Conservation (phyloP, 2,329 filamentous ascomycete genomes). For the Colletotrichum magnum region DNA sequence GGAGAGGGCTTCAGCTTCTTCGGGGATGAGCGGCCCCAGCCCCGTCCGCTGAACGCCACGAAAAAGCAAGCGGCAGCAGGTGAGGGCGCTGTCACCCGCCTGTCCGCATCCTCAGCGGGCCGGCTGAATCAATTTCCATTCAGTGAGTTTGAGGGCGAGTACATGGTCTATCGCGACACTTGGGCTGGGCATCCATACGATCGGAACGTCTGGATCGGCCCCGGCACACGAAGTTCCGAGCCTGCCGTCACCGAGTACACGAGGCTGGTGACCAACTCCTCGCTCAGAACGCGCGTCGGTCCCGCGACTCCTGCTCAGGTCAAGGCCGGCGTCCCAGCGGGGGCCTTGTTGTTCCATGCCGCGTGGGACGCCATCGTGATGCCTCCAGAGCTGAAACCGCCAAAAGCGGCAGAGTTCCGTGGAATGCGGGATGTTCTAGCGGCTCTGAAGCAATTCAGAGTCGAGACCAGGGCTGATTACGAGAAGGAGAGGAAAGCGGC, state of each 20-base stretch:
- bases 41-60: conserved; percentile 7
- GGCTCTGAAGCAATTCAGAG: conserved; percentile 57
- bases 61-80: conserved; percentile 33
- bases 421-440: conserved; percentile 61
- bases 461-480: conserved; percentile 49
- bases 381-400: conserved; percentile 49
- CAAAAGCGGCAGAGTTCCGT: conserved; percentile 48
- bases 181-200: conserved; percentile 49
- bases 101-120: conserved; percentile 38
- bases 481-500: conserved; percentile 40
- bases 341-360: conserved; percentile 61
- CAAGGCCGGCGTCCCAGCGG: conserved; percentile 62
- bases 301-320: conserved; percentile 66
- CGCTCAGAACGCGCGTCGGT: conserved; percentile 55
- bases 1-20: conserved; percentile 64
- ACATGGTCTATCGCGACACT: conserved; percentile 45
- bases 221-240: conserved; percentile 49
- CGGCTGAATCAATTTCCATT: conserved; percentile 47
- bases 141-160: conserved; percentile 46
- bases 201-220: conserved; percentile 64
- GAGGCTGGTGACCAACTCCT: conserved; percentile 55
- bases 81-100: conserved; percentile 24
- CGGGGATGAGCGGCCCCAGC: conserved; percentile 44
- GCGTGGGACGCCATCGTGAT: conserved; percentile 67
- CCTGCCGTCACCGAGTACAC: conserved; percentile 64